phyloP scores from a whole-genome alignment of 2,329 filamentous ascomycete genomes.

The Rhynchosporium agropyri region DNA sequence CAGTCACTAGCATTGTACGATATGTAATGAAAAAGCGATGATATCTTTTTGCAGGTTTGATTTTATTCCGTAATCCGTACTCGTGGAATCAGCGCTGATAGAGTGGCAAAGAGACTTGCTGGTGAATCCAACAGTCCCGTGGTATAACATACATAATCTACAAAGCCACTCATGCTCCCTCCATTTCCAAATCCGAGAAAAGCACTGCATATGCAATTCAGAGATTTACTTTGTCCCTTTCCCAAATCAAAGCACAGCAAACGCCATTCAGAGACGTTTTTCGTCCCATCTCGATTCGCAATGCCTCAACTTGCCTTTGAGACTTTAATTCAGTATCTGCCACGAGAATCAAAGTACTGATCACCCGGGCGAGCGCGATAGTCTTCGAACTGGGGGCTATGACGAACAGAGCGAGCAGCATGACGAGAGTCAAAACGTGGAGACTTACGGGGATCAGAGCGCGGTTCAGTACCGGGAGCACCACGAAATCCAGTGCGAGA shows the following conservation, averaged over 20 bases:
- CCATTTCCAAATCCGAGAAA: not conserved
- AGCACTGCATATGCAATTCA: not conserved
- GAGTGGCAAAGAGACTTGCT: not conserved
- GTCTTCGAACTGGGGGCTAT: not conserved
- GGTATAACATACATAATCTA: not conserved
- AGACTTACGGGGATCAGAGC: not conserved
- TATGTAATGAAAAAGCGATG: conserved; percentile 9
- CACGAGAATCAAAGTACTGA: conserved; percentile 2
- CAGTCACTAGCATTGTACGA: conserved; percentile 4
- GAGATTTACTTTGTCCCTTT: too few species aligned
- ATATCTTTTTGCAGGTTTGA: not conserved
- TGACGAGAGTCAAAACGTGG: not conserved
- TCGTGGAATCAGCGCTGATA: not conserved
- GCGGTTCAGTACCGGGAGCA: not conserved
- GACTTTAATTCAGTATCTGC: conserved; percentile 1
- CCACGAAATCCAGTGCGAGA: not conserved
- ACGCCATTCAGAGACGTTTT: not conserved
- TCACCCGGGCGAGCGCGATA: not conserved
- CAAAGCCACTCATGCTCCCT: not conserved
- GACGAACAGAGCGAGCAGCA: not conserved
- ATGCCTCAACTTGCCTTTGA: not conserved
- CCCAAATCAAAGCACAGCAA: not conserved
- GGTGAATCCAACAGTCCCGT: not conserved
- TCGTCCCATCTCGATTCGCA: not conserved
- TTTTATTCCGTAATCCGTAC: not conserved